A percentile compares a stretch with the other conserved stretches of the same genome.
Conservation (phyloP, 805 yeast species). For the Pichia exigua region DNA sequence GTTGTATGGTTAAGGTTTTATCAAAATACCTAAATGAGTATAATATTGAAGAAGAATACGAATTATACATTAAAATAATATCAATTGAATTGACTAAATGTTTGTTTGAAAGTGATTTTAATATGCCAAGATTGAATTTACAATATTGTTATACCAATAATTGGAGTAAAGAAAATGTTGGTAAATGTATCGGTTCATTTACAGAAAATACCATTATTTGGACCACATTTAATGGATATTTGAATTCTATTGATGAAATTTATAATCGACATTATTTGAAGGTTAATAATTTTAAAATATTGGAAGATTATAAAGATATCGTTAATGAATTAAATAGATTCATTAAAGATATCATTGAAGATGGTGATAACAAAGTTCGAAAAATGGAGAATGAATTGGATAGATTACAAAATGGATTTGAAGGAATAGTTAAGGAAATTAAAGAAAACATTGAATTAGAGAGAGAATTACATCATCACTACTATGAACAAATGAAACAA, state of each 20-base stretch:
- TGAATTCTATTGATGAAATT: slow-evolving; percentile 9
- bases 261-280: slow-evolving; percentile 5
- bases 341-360: neutral
- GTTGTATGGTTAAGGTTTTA: neutral
- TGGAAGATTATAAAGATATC: slow-evolving; percentile 5
- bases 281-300: neutral
- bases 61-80: slow-evolving; percentile 2
- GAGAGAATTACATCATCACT: neutral
- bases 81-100: slow-evolving; percentile 15
- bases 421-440: neutral
- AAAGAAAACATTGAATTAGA: neutral
- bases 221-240: slow-evolving; percentile 20
- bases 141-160: neutral
- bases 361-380: neutral
- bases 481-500: neutral
- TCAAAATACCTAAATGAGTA: neutral
- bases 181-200: slow-evolving; percentile 10
- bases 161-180: neutral
- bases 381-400: neutral
- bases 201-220: slow-evolving; percentile 9
- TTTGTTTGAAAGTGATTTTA: slow-evolving; percentile 8
- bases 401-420: neutral
- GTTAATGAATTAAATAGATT: neutral
- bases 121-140: neutral
- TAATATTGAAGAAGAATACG: neutral